phyloP scores from a whole-genome alignment of 805 yeast species.

The Saccharomyces eubayanus region DNA sequence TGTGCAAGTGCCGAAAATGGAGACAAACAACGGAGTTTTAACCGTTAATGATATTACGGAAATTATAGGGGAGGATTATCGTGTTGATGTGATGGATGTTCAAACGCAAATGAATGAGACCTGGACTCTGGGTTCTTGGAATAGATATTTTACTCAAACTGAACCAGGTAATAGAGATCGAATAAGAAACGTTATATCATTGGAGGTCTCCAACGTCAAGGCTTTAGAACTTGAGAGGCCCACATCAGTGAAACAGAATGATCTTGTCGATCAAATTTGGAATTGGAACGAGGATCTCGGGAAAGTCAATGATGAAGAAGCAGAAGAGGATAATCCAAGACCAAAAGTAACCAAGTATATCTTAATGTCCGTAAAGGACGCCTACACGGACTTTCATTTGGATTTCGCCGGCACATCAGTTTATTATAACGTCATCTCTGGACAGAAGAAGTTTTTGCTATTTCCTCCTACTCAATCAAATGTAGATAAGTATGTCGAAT shows the following conservation, averaged over 20 bases:
- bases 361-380: slow-evolving; percentile 71
- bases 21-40: slow-evolving; percentile 4
- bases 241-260: slow-evolving; percentile 50
- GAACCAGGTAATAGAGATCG: slow-evolving; percentile 45
- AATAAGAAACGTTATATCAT: slow-evolving; percentile 69
- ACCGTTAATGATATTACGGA: slow-evolving; percentile 28
- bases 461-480: slow-evolving; percentile 68
- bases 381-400: slow-evolving; percentile 84
- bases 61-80: slow-evolving; percentile 51
- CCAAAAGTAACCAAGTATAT: slow-evolving; percentile 71
- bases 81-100: slow-evolving; percentile 84
- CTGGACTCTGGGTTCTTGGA: slow-evolving; percentile 71
- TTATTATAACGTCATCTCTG: slow-evolving; percentile 74
- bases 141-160: slow-evolving; percentile 51
- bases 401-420: slow-evolving; percentile 93
- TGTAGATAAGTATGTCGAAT: slow-evolving; percentile 50
- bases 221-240: slow-evolving; percentile 59
- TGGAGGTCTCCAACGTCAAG: slow-evolving; percentile 60
- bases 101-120: slow-evolving; percentile 55
- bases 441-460: slow-evolving; percentile 65
- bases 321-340: slow-evolving; percentile 20
- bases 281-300: slow-evolving; percentile 14
- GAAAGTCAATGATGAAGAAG: neutral
- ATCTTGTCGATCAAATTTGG: slow-evolving; percentile 68
- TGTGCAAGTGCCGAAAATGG: slow-evolving; percentile 11